These are phyloP conservation scores for Mucor indicus DNA, from an alignment of 371 early-diverging fungal species.

Conservation along the genomic window DNA sequence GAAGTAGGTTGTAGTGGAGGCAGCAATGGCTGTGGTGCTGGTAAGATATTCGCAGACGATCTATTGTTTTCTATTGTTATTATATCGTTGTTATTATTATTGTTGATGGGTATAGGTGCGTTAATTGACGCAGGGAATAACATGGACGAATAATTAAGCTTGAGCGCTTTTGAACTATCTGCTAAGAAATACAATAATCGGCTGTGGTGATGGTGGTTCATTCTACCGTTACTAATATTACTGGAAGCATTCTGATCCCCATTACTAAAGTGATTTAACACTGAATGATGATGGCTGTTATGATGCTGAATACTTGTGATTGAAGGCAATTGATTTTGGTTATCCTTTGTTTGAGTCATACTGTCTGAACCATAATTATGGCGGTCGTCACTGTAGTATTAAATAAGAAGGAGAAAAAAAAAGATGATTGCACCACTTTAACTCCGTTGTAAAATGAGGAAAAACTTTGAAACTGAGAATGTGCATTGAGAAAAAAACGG, in stretches of 20 bases:
- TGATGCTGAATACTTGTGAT: not conserved
- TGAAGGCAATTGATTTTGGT: not conserved
- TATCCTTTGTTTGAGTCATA: too few relatives aligned
- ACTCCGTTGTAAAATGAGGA: too few relatives aligned
- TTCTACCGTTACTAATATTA: not conserved
- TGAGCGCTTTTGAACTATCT: conserved; percentile 2
- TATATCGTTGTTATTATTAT: not conserved
- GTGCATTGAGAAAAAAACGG: too few relatives aligned
- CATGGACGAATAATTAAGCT: not conserved
- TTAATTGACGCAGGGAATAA: not conserved
- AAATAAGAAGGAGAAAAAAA: too few relatives aligned
- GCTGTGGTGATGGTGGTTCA: conserved; percentile 12
- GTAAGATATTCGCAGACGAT: not conserved
- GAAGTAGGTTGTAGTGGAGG: not conserved
- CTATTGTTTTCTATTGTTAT: not conserved
- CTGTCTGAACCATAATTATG: too few relatives aligned
- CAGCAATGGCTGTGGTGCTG: not conserved
- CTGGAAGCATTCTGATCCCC: too few relatives aligned
- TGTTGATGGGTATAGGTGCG: not conserved
- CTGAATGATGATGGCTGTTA: not conserved
- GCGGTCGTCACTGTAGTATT: too few relatives aligned
- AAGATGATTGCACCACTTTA: too few relatives aligned
- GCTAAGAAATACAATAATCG: conserved; percentile 12
- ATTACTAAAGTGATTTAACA: not conserved
- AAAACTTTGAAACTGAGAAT: too few relatives aligned